Evolutionary conservation across 78 protist genomes (phyloP), one percentile per base, ranked within the genome.

Genomic region (Diacronema lutheri): DNA sequence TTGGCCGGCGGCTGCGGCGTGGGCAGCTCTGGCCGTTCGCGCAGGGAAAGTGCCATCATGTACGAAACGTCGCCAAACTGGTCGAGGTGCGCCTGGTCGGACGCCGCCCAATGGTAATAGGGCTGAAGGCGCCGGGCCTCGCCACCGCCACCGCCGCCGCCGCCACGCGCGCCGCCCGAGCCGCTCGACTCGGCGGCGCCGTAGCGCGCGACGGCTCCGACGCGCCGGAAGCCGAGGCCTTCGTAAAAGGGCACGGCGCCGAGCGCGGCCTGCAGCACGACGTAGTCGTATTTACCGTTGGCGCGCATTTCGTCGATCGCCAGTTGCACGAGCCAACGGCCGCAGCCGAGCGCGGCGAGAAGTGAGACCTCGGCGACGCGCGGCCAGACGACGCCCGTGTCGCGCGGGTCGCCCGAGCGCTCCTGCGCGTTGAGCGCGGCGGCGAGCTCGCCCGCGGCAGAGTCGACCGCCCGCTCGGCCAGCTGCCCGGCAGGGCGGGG

Each of bases 371-470:
- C 79, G 26, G 57, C 79, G 26, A 71, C 35, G 58, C 79, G 79
- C 35, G 79, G 56, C 79, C 79, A 71, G 33, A 41, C 58, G 31
- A 71, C 79, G 58, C 79, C 79, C 29, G 56, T 41, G 26, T 6
- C 41, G 12, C 20, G 29, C 58, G 79, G 79, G 57, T 71, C 79
- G 79, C 79, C 79, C 7, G 1, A 2, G 33, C 58, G 79, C 31
- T 5, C 37, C 35, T 41, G 58, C 58, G 12, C 14, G 55, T 38
- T 12, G 26, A 71, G 79, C 35, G 7, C 35, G 33, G 35, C 58
- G n/a, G 79, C 58, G 23, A 71, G 79, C 79, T n/a, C 7, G 79
- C 76, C 46, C n/a, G 35, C 76, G n/a, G n/a, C n/a, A n/a, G n/a
- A n/a, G 46, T 68, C 76, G 40, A 64, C 31, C 25, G 46, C 74